These are phyloP conservation scores for Porcisia hertigi DNA, from an alignment of 208 protist species.

Conservation along the genomic window DNA sequence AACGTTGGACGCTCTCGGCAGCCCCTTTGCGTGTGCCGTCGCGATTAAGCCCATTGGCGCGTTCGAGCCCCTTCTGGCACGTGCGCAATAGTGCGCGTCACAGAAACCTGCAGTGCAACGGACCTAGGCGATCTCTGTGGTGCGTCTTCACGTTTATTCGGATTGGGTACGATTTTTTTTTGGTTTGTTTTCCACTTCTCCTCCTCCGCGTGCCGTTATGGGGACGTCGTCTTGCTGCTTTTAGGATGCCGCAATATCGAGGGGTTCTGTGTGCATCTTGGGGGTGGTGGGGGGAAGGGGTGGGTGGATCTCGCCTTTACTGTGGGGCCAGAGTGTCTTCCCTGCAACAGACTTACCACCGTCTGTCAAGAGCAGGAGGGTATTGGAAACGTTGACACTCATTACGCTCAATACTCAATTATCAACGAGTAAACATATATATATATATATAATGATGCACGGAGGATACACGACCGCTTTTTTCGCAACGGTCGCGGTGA, in stretches of 20 bases:
- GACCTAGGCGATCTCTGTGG: neutral
- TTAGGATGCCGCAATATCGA: neutral
- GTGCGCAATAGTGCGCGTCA: conserved; percentile 40
- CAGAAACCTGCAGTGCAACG: neutral
- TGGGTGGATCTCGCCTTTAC: neutral
- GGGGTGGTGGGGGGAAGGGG: neutral
- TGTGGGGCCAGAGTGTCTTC: neutral
- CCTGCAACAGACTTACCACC: neutral
- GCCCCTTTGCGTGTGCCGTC: conserved; percentile 71
- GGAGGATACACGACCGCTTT: no score
- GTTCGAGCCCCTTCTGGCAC: conserved; percentile 80
- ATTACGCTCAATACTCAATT: neutral
- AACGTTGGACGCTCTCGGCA: conserved; percentile 71
- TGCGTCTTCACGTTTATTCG: no score
- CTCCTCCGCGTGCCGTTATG: neutral
- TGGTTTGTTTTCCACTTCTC: neutral
- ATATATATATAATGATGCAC: no score
- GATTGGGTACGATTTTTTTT: neutral
- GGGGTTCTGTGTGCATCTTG: neutral
- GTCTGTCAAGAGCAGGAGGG: neutral
- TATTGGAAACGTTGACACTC: neutral
- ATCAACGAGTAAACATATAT: neutral
- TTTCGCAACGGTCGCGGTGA: no score
- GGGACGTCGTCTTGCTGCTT: neutral
- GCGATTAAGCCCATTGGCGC: conserved; percentile 58